Base-by-base conservation (phyloP, 495 filamentous ascomycete genomes). In the Amphirosellinia nigrospora region DNA sequence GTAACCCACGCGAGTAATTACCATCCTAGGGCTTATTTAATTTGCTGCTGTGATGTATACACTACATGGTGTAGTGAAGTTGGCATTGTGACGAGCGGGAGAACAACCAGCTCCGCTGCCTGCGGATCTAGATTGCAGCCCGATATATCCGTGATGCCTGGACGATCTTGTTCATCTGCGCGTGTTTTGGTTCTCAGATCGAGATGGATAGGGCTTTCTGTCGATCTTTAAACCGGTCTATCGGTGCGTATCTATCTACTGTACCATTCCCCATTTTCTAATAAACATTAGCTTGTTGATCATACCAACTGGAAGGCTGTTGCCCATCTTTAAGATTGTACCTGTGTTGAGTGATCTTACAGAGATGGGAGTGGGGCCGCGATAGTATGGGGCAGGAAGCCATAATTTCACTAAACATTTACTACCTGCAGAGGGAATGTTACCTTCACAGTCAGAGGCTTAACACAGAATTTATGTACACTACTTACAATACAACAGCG, bases 301-400 rank as follows among this genome's bases (percentile, higher is more conserved):
- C 46, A 66, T 66, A 23, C 50, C 7, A 43, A 43, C 21, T 0
- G 26, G 50, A 56, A 28, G 21, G 7, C 15, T 11, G 41, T 64
- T 64, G 41, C 43, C 30, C 13, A 28, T 56, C 36, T 66, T 15
- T 36, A 53, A 66, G 64, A 66, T 66, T 48, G n/a, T 41, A 36
- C 30, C 7, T 56, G 48, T 39, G 21, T 53, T 53, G n/a, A 41
- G 56, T 41, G 56, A 53, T 53, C 30, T 39, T 45, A 63, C 7
- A 15, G 39, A 63, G 38, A 46, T 63, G 60, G 60, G 34, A 26
- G 9, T 36, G 32, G 36, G 39, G 52, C 34, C 5, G 39, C 10
- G 32, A 48, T 48, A 36, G 7, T 36, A 67, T 59, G 64, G 52
- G 52, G 38, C 16, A 45, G 6, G 52, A 52, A 32, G 34, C 11